phyloP scores from a whole-genome alignment of 2,329 filamentous ascomycete genomes.

The Trichoderma citrinoviride region DNA sequence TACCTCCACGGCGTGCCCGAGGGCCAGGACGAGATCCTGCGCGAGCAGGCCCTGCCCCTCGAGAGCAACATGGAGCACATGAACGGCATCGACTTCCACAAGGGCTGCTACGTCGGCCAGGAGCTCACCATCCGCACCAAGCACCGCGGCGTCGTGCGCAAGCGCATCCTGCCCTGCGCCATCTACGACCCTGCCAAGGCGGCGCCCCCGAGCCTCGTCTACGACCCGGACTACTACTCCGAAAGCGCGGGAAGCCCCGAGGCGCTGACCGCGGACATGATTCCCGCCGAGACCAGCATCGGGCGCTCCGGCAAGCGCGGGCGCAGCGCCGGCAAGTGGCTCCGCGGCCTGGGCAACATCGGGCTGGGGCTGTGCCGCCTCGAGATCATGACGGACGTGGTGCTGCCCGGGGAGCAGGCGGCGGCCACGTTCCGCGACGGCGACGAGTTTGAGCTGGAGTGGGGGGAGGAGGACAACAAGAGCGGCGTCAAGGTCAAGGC shows the following conservation, averaged over 20 bases:
- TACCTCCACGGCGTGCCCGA: conserved; percentile 82
- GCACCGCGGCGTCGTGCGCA: conserved; percentile 89
- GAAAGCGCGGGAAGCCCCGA: conserved; percentile 26
- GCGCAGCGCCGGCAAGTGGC: conserved; percentile 76
- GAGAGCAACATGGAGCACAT: conserved; percentile 88
- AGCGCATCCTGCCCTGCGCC: conserved; percentile 78
- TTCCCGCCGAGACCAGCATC: conserved; percentile 50
- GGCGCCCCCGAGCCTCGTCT: conserved; percentile 44
- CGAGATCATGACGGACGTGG: conserved; percentile 84
- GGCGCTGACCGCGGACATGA: conserved; percentile 35
- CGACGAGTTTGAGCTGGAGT: conserved; percentile 60
- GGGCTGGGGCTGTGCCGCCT: conserved; percentile 83
- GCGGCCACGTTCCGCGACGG: conserved; percentile 60
- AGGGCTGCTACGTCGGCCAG: conserved; percentile 96
- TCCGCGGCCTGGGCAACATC: conserved; percentile 77
- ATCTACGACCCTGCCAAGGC: conserved; percentile 57
- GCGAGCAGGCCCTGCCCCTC: conserved; percentile 72
- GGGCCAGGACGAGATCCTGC: conserved; percentile 73
- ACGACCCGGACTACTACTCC: conserved; percentile 36
- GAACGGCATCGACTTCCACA: conserved; percentile 84
- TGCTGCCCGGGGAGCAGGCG: conserved; percentile 65
- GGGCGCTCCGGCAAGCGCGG: conserved; percentile 54
- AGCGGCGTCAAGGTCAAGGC: conserved; percentile 63
- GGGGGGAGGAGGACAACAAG: conserved; percentile 44
- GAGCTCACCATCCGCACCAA: conserved; percentile 94